Evolutionary conservation across 441 rosid genomes (phyloP).

Genomic region (Gossypium schwendimanii): DNA sequence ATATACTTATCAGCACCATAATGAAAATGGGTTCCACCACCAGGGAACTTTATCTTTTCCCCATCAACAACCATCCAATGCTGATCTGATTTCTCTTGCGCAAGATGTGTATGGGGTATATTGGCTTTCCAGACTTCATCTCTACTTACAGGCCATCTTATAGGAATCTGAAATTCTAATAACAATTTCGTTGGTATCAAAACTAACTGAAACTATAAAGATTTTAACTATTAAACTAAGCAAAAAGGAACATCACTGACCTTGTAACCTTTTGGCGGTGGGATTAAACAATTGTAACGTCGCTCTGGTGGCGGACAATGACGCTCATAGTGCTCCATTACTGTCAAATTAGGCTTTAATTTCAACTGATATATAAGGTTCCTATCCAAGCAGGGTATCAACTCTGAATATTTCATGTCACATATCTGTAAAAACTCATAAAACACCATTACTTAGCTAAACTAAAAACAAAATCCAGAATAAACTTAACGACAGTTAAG

Average conservation of each 20-base stretch:
- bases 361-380: constrained; percentile 73
- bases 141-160: constrained; percentile 89
- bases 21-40: constrained; percentile 97
- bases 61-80: constrained; percentile 95
- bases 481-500: not conserved
- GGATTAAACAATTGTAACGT: constrained; percentile 81
- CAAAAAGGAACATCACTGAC: constrained; percentile 29
- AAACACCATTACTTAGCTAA: constrained; percentile 4
- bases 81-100: constrained; percentile 93
- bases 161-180: constrained; percentile 74
- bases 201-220: constrained; percentile 15
- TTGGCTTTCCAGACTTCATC: constrained; percentile 95
- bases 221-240: not conserved
- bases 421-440: constrained; percentile 45
- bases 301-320: constrained; percentile 85
- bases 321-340: constrained; percentile 94
- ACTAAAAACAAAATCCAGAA: not conserved
- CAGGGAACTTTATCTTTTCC: constrained; percentile 86
- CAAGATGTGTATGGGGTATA: constrained; percentile 92
- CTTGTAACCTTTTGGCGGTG: constrained; percentile 83
- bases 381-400: constrained; percentile 89
- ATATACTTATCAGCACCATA: constrained; percentile 93
- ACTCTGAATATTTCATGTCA: constrained; percentile 65
- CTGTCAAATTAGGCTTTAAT: constrained; percentile 58
- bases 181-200: constrained; percentile 28